Evolutionary conservation across 257 asterid genomes (phyloP).

Genomic region (Verbena officinalis): DNA sequence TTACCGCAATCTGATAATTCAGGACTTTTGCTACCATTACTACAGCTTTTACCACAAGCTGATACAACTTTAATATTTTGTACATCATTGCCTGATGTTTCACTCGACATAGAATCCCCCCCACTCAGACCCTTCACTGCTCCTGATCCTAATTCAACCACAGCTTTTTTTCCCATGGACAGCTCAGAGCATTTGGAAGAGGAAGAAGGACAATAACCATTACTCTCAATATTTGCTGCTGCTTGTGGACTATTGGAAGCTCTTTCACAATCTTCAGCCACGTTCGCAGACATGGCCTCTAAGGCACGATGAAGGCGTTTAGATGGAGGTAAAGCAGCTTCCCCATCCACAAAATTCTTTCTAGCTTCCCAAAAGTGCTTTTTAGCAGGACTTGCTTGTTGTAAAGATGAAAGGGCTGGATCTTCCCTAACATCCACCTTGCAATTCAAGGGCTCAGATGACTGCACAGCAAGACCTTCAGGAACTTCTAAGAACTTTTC

Average conservation of each 20-base stretch:
- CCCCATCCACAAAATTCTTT: slow-evolving; percentile 66
- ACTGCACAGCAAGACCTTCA: slow-evolving; percentile 39
- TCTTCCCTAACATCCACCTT: slow-evolving; percentile 54
- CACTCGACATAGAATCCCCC: slow-evolving; percentile 38
- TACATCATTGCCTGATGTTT: slow-evolving; percentile 28
- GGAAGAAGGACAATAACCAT: slow-evolving; percentile 32
- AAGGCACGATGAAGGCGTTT: slow-evolving; percentile 97
- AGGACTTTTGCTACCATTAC: slow-evolving; percentile 34
- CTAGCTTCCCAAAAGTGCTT: slow-evolving; percentile 52
- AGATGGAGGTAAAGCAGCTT: slow-evolving; percentile 97
- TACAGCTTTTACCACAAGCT: slow-evolving; percentile 32
- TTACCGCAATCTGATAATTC: slow-evolving; percentile 35
- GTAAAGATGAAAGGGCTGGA: slow-evolving; percentile 36
- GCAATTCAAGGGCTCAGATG: slow-evolving; percentile 38
- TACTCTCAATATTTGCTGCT: slow-evolving; percentile 37
- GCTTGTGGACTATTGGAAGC: slow-evolving; percentile 39
- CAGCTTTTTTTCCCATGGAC: slow-evolving; percentile 38
- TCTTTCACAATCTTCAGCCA: slow-evolving; percentile 65
- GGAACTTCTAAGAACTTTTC: slow-evolving; percentile 47
- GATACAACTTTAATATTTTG: slow-evolving; percentile 34
- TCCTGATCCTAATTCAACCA: slow-evolving; percentile 38
- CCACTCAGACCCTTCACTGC: slow-evolving; percentile 33
- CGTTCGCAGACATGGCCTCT: slow-evolving; percentile 99
- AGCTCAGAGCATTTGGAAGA: slow-evolving; percentile 40
- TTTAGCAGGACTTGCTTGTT: slow-evolving; percentile 41